These are phyloP conservation scores for Rhododendron vialii DNA, from an alignment of 148 eudicot genomes.

Conservation along the genomic window DNA sequence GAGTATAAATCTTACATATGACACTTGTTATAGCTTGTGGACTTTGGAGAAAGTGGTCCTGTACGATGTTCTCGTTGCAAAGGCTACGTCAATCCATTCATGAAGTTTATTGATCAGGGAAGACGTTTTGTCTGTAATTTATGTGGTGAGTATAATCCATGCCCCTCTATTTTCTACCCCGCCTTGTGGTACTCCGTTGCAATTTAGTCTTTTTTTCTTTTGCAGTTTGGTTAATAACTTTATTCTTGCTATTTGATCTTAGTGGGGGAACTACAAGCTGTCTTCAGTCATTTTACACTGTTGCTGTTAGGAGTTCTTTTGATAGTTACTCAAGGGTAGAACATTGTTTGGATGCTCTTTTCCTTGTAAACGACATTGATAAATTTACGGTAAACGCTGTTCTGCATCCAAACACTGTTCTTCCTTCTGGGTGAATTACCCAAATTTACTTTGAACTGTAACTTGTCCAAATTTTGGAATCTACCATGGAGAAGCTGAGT, in stretches of 20 bases:
- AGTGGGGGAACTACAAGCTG: not conserved
- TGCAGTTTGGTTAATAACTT: not conserved
- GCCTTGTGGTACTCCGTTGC: not conserved
- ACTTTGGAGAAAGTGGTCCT: constrained; percentile 97
- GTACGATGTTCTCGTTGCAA: constrained; percentile 99
- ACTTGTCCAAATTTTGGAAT: not conserved
- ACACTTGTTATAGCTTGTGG: constrained; percentile 57
- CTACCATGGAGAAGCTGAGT: not conserved
- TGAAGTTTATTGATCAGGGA: constrained; percentile 96
- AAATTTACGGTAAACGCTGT: not conserved
- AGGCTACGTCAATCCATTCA: constrained; percentile 94
- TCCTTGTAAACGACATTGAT: not conserved
- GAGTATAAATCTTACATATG: not conserved
- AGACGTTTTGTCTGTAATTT: constrained; percentile 88
- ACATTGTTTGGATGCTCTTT: not conserved
- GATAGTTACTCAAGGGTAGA: not conserved
- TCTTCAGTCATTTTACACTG: not conserved
- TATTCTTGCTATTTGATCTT: constrained; percentile 4
- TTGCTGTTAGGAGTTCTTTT: not conserved
- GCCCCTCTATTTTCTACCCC: not conserved
- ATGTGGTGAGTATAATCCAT: constrained; percentile 60
- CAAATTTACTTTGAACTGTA: not conserved
- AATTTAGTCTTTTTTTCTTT: not conserved
- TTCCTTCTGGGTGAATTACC: not conserved
- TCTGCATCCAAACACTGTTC: not conserved